Base-by-base conservation (phyloP, 2,329 filamentous ascomycete species). In the Nigrospora osmanthi region DNA sequence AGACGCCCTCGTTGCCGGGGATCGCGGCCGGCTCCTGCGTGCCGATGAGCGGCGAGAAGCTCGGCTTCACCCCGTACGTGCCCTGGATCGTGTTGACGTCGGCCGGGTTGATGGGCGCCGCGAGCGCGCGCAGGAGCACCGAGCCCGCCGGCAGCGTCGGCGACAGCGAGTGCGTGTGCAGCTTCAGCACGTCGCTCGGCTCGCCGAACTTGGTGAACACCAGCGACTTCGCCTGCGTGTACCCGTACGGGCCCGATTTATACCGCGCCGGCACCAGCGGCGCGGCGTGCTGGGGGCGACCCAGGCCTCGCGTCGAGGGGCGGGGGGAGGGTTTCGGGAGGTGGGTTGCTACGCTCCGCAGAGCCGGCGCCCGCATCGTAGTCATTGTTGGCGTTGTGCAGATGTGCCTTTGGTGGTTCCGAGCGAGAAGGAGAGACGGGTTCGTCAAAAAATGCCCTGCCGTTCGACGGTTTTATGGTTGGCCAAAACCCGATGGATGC, bases 31-130 rank as follows among this genome's bases (percentile, higher is more conserved):
- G 89, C 19, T 81, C 72, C 1, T 80, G 54, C 0, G 90, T 96
- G 46, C 89, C 87, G 44, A 98, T 80, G 1, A 80, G 67, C 6
- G 81, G 83, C 15, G 80, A 83, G 66, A 95, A 90, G 38, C 77
- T 71, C 0, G 90, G 89, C 62, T 89, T 89, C 38, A 82, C 82
- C 49, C 91, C 91, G 70, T 98, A 98, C 4, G 91, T 89, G 53
- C 93, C 93, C 72, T 98, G 93, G 58, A 98, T 87, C 58, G 91
- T 91, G 73, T 98, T 98, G 66, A 98, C 87, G 69, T 98, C 93
- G 59, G 93, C 90, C 19, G 93, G 93, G 70, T 98, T 98, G 65
- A 98, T 88, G 46, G 93, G 89, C 1, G 89, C 82, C 31, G 90
- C 87, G 57, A 98, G 87, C 57, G 93, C 84, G 64, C 89, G 88